Conservation (phyloP, 768 basidiomycete genomes). For the Tephrocybe sp. region DNA sequence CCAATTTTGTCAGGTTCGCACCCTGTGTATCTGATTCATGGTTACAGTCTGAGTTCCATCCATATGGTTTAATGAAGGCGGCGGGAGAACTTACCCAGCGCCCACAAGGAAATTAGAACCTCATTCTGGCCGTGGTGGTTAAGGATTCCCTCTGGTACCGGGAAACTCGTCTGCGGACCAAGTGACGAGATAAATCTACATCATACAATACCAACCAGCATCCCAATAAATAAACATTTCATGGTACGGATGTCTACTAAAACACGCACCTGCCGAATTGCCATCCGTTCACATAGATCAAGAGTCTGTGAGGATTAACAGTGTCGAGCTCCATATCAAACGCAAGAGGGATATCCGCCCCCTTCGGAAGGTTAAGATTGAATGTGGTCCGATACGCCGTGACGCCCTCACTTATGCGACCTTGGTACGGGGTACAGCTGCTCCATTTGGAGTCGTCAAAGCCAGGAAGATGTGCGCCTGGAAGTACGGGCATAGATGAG, state of each 20-base stretch:
- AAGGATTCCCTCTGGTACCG: constrained; percentile 34
- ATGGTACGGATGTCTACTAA: constrained; percentile 15
- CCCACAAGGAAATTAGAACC: constrained; percentile 32
- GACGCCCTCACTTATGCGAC: constrained; percentile 48
- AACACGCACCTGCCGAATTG: constrained; percentile 56
- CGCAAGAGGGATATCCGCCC: constrained; percentile 53
- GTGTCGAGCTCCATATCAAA: constrained; percentile 53
- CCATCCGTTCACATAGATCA: constrained; percentile 72
- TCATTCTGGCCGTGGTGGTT: constrained; percentile 34
- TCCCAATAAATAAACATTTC: not conserved
- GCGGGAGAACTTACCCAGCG: constrained; percentile 22
- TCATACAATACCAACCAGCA: constrained; percentile 7
- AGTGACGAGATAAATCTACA: constrained; percentile 33
- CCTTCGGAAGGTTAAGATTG: constrained; percentile 45
- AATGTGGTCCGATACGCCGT: constrained; percentile 66
- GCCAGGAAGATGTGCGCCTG: constrained; percentile 58
- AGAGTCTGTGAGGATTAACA: constrained; percentile 55
- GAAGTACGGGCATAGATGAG: not conserved
- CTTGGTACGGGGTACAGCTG: constrained; percentile 41
- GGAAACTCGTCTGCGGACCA: constrained; percentile 47
- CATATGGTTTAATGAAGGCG: not conserved
- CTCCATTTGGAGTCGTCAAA: constrained; percentile 56
- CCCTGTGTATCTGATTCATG: constrained; percentile 21
- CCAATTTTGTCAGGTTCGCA: constrained; percentile 26
- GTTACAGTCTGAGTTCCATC: not conserved